Evolutionary conservation across 495 filamentous ascomycete genomes (phyloP), one percentile per base, ranked within the genome.

Genomic region (Aspergillus mulundensis): DNA sequence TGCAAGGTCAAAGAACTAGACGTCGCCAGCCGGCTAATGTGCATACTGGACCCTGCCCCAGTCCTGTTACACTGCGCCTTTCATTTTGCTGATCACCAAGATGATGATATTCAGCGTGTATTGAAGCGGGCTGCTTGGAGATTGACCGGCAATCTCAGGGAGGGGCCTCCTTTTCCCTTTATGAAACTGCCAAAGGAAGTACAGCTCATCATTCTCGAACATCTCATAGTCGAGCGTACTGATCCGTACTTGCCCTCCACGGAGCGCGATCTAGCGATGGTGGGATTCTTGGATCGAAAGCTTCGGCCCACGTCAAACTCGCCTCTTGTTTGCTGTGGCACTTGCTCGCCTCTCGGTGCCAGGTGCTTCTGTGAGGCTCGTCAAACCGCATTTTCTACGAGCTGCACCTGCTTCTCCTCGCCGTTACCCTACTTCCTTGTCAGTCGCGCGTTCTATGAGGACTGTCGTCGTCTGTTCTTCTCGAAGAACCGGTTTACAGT

Each of bases 341-440:
- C 61, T 23, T 67, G 64, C 50, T 67, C 64, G 2, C 54, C 54
- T 41, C 20, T 61, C 28, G 36, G 46, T 6, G 48, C 60, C 10
- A 54, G 58, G 41, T 69, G 66, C 43, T 67, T 66, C 48, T 69
- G 66, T 38, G 45, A 49, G n/a, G 20, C 45, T 7, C 50, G 57
- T 2, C 61, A 63, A 38, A 65, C 55, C 1, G 58, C 60, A 1
- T 70, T 60, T 25, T 67, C 64, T 2, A 65, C 66, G 0, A 63
- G 24, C 39, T 68, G 66, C 45, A 49, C 50, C 20, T 66, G 64
- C 28, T 64, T 69, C 47, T 44, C 53, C n/a, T 62, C 61, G 4
- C 67, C 67, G 1, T 12, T 65, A n/a, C 61, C 63, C 1, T 65
- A 68, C 19, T 70, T 70, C 49, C 57, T 64, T 6, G 59, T 63